A percentile compares a stretch with the other conserved stretches of the same genome.
Conservation (phyloP, 495 filamentous ascomycete species). For the Trichoderma erinaceum region DNA sequence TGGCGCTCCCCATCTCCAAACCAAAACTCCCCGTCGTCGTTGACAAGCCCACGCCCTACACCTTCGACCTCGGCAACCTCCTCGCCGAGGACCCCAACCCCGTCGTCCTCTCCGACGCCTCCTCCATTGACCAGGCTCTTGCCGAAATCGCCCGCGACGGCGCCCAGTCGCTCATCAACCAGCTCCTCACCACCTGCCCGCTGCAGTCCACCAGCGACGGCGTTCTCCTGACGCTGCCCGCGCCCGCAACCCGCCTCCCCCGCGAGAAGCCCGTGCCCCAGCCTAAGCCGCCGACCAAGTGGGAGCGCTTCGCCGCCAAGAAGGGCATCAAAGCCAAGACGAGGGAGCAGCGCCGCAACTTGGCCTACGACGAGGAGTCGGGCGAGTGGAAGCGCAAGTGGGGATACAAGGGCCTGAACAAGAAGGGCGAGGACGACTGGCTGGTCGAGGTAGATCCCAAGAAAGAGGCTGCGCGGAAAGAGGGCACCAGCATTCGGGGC, state of each 20-base stretch:
- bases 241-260: slow-evolving; percentile 60
- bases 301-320: slow-evolving; percentile 91
- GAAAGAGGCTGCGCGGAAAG: slow-evolving; percentile 59
- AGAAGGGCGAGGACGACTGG: slow-evolving; percentile 59
- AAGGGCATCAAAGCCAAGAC: slow-evolving; percentile 87
- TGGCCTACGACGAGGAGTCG: slow-evolving; percentile 74
- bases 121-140: slow-evolving; percentile 51
- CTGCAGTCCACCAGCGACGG: slow-evolving; percentile 58
- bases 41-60: slow-evolving; percentile 79
- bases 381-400: slow-evolving; percentile 88
- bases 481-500: slow-evolving; percentile 52
- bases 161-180: slow-evolving; percentile 79
- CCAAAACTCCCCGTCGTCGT: slow-evolving; percentile 55
- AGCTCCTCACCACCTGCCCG: slow-evolving; percentile 80
- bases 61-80: slow-evolving; percentile 86
- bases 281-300: slow-evolving; percentile 77
- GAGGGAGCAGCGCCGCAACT: slow-evolving; percentile 55
- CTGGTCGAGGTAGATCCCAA: slow-evolving; percentile 85
- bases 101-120: slow-evolving; percentile 43
- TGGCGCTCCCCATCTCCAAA: slow-evolving; percentile 28
- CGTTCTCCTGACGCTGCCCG: slow-evolving; percentile 70
- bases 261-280: slow-evolving; percentile 85
- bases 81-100: slow-evolving; percentile 79
- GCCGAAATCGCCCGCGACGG: slow-evolving; percentile 70
- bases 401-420: slow-evolving; percentile 85